Evolutionary conservation across 805 yeast species (phyloP).

Genomic region (Candida sakaeoensis): DNA sequence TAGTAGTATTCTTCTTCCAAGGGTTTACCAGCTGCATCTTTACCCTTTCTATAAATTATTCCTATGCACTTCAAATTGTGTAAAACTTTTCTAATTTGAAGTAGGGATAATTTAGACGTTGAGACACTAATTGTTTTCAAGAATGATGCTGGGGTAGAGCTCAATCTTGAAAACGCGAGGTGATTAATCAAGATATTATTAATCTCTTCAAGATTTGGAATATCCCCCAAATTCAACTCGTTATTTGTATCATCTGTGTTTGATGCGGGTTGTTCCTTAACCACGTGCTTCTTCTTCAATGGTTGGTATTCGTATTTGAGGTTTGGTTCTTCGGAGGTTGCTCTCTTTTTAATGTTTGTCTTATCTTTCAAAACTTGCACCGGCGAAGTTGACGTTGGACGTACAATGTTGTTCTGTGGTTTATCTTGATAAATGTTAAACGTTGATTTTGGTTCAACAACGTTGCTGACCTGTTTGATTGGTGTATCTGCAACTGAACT

Average conservation of each 20-base stretch:
- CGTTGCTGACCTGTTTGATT: conserved; percentile 1
- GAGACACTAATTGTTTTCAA: conserved; percentile 59
- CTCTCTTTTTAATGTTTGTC: conserved; percentile 26
- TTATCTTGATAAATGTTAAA: conserved; percentile 5
- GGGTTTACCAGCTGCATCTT: conserved; percentile 95
- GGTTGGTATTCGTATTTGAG: conserved; percentile 12
- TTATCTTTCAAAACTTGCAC: conserved; percentile 21
- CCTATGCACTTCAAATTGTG: conserved; percentile 63
- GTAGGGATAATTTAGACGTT: conserved; percentile 44
- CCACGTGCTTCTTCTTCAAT: conserved; percentile 14
- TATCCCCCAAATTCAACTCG: conserved; percentile 4
- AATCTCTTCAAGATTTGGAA: conserved; percentile 44
- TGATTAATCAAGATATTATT: conserved; percentile 73
- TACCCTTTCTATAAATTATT: conserved; percentile 83
- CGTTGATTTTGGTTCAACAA: not conserved
- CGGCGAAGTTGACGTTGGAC: conserved; percentile 7
- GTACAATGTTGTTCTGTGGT: not conserved
- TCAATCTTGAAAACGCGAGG: conserved; percentile 82
- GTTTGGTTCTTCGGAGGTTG: conserved; percentile 34
- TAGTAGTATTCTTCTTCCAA: conserved; percentile 93
- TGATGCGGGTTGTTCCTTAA: conserved; percentile 21
- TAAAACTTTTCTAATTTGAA: conserved; percentile 43
- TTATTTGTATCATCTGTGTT: not conserved
- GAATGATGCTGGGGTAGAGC: conserved; percentile 80
- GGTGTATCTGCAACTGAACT: conserved; percentile 7